Percentiles rank a stretch among this genome's conserved stretches.
These are phyloP conservation scores for Aureobasidium lini DNA, from an alignment of 2,329 filamentous ascomycete genomes.

Conservation along the genomic window DNA sequence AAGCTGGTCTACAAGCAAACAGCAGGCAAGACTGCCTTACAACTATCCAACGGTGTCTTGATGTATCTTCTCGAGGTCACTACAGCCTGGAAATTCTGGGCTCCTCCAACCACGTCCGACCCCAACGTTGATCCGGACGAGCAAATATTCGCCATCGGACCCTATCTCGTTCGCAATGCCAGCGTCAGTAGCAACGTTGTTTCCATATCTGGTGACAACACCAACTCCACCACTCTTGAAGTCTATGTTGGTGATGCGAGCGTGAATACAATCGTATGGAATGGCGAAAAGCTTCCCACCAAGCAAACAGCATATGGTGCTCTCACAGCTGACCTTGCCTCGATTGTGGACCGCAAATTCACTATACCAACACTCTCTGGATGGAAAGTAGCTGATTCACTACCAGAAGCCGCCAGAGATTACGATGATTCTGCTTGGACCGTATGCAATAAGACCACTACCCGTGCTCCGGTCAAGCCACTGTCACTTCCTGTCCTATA, in stretches of 20 bases:
- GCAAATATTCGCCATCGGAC: conserved; percentile 38
- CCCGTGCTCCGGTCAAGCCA: conserved; percentile 30
- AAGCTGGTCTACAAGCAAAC: conserved; percentile 14
- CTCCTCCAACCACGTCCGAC: conserved; percentile 40
- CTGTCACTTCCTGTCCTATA: conserved; percentile 35
- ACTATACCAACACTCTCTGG: conserved; percentile 34
- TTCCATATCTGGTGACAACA: conserved; percentile 30
- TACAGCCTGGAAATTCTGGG: conserved; percentile 52
- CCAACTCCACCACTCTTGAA: conserved; percentile 31
- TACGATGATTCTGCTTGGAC: conserved; percentile 44
- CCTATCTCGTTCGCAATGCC: conserved; percentile 34
- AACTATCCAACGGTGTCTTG: conserved; percentile 44
- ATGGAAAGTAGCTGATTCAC: conserved; percentile 43
- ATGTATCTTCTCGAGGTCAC: conserved; percentile 47
- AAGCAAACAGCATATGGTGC: conserved; percentile 30
- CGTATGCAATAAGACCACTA: conserved; percentile 29
- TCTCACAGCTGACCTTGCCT: conserved; percentile 26
- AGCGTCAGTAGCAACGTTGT: conserved; percentile 29
- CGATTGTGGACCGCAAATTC: conserved; percentile 21
- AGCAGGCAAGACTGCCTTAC: conserved; percentile 29
- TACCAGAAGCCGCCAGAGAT: conserved; percentile 40
- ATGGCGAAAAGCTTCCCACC: conserved; percentile 28
- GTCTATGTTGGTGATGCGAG: conserved; percentile 32
- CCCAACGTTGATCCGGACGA: conserved; percentile 39
- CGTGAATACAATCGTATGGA: conserved; percentile 30